A percentile compares a stretch with the other conserved stretches of the same genome.
Evolutionary conservation across 78 protist species (phyloP).

Genomic region (Polysphondylium violaceum): DNA sequence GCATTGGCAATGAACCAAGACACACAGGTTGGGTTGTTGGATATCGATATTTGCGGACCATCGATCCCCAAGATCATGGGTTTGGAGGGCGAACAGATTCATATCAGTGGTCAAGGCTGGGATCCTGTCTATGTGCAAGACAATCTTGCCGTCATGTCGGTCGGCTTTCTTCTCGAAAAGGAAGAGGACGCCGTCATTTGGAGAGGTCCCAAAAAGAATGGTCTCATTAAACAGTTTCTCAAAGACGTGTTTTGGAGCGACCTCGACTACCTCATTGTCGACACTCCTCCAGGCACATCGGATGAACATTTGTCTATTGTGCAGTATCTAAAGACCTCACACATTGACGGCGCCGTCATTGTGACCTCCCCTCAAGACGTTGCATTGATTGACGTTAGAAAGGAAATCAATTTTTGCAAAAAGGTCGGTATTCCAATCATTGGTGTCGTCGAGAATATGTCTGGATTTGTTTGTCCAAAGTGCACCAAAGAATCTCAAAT

Average conservation of each 20-base stretch:
- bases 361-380: slow-evolving; percentile 99
- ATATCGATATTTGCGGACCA: slow-evolving; percentile 99
- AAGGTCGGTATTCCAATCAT: slow-evolving; percentile 90
- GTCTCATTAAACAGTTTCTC: slow-evolving; percentile 97
- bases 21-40: slow-evolving; percentile 96
- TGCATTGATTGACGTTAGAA: slow-evolving; percentile 94
- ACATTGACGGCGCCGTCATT: slow-evolving; percentile 94
- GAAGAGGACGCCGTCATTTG: slow-evolving; percentile 98
- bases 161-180: slow-evolving; percentile 94
- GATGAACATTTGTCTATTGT: slow-evolving; percentile 99
- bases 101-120: slow-evolving; percentile 94
- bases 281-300: slow-evolving; percentile 99
- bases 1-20: slow-evolving; percentile 73
- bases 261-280: slow-evolving; percentile 96
- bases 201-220: slow-evolving; percentile 99
- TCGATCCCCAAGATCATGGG: slow-evolving; percentile 95
- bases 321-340: slow-evolving; percentile 75
- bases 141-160: slow-evolving; percentile 96
- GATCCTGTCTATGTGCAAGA: slow-evolving; percentile 94
- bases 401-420: slow-evolving; percentile 97
- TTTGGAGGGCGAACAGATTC: slow-evolving; percentile 87
- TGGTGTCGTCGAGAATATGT: slow-evolving; percentile 99
- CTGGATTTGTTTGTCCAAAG: slow-evolving; percentile 98
- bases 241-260: slow-evolving; percentile 98
- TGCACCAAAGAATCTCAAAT: slow-evolving; percentile 88